These are phyloP conservation scores for Skeletonema costatum DNA, from an alignment of 108 stramenopile genomes.

Conservation along the genomic window DNA sequence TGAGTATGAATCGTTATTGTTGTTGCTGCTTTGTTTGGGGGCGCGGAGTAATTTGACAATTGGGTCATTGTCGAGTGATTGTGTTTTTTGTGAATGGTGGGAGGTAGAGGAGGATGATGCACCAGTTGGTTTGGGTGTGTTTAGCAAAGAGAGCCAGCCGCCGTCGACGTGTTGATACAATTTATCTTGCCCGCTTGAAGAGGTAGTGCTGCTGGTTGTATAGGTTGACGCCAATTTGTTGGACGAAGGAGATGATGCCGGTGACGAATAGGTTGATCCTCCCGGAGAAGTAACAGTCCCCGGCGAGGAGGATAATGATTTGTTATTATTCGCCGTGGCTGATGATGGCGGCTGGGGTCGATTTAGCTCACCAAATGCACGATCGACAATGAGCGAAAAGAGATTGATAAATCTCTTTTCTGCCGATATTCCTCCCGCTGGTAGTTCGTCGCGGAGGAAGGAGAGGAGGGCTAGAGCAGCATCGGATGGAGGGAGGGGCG, in stretches of 20 bases:
- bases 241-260: slow-evolving; percentile 3
- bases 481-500: slow-evolving; percentile 68
- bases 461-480: slow-evolving; percentile 73
- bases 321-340: not conserved
- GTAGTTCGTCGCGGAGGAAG: slow-evolving; percentile 75
- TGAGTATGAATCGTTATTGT: not conserved
- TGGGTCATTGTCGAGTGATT: slow-evolving; percentile 67
- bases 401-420: slow-evolving; percentile 74
- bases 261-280: slow-evolving; percentile 35
- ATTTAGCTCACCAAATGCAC: slow-evolving; percentile 58
- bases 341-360: not conserved
- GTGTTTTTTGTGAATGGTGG: not conserved
- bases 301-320: slow-evolving; percentile 26
- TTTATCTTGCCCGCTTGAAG: not conserved
- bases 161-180: slow-evolving; percentile 1
- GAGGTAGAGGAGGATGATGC: not conserved
- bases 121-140: not conserved
- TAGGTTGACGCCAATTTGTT: not conserved
- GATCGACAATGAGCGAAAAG: slow-evolving; percentile 69
- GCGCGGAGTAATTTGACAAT: slow-evolving; percentile 76
- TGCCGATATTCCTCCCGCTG: slow-evolving; percentile 74
- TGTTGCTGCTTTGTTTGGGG: slow-evolving; percentile 1
- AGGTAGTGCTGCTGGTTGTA: not conserved
- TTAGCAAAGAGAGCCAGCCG: not conserved
- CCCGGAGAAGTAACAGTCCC: slow-evolving; percentile 49